A percentile compares a stretch with the other conserved stretches of the same genome.
Conservation (phyloP, 2,329 filamentous ascomycete genomes). For the Aspergillus phoenicis region DNA sequence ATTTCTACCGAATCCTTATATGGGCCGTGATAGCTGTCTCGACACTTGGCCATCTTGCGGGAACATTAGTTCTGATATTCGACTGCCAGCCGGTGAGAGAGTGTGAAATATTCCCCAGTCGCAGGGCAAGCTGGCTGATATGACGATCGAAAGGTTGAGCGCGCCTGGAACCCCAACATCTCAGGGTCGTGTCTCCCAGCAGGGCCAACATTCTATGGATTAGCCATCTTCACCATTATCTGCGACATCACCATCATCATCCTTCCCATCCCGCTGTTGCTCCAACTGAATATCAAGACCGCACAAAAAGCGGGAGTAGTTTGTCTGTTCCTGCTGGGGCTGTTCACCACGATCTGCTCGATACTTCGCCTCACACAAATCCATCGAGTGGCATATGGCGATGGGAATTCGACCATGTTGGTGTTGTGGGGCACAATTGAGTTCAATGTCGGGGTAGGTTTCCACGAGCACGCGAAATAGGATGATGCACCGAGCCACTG, state of each 20-base stretch:
- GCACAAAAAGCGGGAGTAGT: conserved; percentile 56
- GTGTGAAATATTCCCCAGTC: background rate
- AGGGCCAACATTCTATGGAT: conserved; percentile 55
- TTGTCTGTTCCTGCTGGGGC: conserved; percentile 55
- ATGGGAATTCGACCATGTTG: conserved; percentile 60
- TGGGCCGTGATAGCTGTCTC: conserved; percentile 49
- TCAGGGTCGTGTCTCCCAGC: conserved; percentile 50
- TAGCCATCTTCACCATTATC: conserved; percentile 56
- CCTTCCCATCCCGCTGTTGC: conserved; percentile 54
- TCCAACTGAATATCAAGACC: conserved; percentile 52
- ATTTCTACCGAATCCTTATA: conserved; percentile 48
- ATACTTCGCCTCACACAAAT: conserved; percentile 58
- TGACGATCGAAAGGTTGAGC: conserved; percentile 28
- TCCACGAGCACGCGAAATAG: background rate
- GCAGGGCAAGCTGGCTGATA: no score
- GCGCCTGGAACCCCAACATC: conserved; percentile 50
- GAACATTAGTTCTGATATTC: conserved; percentile 54
- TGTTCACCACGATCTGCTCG: conserved; percentile 60
- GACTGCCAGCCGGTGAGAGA: conserved; percentile 52
- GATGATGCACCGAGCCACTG: background rate
- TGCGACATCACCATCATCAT: conserved; percentile 55
- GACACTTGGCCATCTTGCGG: conserved; percentile 53
- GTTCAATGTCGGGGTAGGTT: conserved; percentile 58
- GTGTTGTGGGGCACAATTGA: conserved; percentile 61
- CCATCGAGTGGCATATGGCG: conserved; percentile 51